Evolutionary conservation across 2,329 filamentous ascomycete genomes (phyloP), one percentile per base, ranked within the genome.

Genomic region (Coleophoma cylindrospora): DNA sequence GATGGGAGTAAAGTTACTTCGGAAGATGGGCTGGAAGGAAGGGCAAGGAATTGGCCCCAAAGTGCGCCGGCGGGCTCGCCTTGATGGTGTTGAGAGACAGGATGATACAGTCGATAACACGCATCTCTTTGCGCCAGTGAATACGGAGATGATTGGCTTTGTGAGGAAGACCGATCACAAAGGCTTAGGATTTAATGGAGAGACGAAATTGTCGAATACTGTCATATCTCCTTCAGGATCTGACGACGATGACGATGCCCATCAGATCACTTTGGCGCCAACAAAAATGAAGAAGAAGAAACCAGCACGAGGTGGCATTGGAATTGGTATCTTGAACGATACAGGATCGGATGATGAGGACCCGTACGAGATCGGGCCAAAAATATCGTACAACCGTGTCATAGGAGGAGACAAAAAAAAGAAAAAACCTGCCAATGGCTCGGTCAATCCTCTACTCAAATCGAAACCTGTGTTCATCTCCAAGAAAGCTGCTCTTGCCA

Each of bases 281-380:
- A 56, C 54, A 27, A 51, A 50, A 21, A 21, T 47, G 13, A 80
- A 81, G 50, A 86, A 84, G 61, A 69, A 66, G 60, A 72, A 73
- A 51, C 70, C 64, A 51, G 64, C 61, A 2, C 76, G 76, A 47
- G 81, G 86, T 3, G 89, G 87, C 0, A 89, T 97, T 56, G 92
- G 92, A 0, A 85, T 96, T 13, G 92, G 92, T 0, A 76, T 96
- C 2, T 70, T 97, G 43, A 96, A 97, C 61, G 92, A 96, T 58
- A 94, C 86, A 17, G 91, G 91, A 11, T 96, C 92, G 4, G 94
- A 97, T 58, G 91, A 96, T 43, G 94, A 97, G 61, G 91, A 96
- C 61, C 88, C 90, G 0, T 97, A 96, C 64, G 88, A 92, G 51
- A 85, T 97, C 48, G 92, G 92, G 0, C 94, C 94, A 0, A 86